Base-by-base conservation (phyloP, 2,329 filamentous ascomycete genomes). In the Trichoderma brevicompactum region DNA sequence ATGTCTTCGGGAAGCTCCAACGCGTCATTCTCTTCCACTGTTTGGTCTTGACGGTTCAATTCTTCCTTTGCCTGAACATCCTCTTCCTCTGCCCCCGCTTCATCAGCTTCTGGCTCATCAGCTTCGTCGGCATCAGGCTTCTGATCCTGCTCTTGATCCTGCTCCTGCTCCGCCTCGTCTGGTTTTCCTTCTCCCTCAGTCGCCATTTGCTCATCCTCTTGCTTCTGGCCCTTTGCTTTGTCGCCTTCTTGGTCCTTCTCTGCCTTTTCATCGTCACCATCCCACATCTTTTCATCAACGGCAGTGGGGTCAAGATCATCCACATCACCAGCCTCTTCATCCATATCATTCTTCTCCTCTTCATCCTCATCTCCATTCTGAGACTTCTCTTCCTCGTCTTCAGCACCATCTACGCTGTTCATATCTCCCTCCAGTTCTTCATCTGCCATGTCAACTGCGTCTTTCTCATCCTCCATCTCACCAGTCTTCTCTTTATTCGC, bases 201-300 rank as follows among this genome's bases (percentile, higher is more conserved):
- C 8, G 83, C 82, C 71, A 83, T 81, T 68, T 88, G 83, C 70
- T 89, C 85, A 56, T 89, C 85, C 13, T 87, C 83, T 67, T 88
- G 83, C 73, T 91, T 85, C 68, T 90, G 83, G 0, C 89, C 89
- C 72, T 92, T 89, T 19, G 90, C 81, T 66, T 92, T 84, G 63
- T 93, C 88, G 6, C 87, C 89, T 73, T 92, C 83, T 72, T 92
- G 90, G 50, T 97, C 91, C 70, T 95, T 95, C 54, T 94, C 90
- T 1, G 91, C 88, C 54, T 94, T 88, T 50, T 94, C 85, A 49
- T 92, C 89, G 61, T 90, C 88, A 44, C 93, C 94, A 77, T 99
- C 94, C 95, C 95, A 99, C 86, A 98, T 93, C 82, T 98, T 99
- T 80, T 99, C 96, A 74, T 99, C 96, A 1, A 98, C 91, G 19